Evolutionary conservation across 768 basidiomycete genomes (phyloP), one percentile per base, ranked within the genome.

Genomic region (Chiua virens): DNA sequence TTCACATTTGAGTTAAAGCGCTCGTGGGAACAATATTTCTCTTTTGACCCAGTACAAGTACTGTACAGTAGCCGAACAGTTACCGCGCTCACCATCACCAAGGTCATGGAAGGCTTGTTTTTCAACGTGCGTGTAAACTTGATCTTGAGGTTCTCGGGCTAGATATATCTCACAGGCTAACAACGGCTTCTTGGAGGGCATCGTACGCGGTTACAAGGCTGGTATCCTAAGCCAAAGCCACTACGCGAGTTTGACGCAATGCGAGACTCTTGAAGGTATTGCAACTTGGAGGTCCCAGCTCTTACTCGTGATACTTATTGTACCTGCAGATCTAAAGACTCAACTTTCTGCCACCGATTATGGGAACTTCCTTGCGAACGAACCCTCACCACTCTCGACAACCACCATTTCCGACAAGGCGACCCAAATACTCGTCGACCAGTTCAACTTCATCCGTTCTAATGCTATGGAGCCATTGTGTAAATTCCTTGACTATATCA

Each of bases 331-430:
- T 73, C 86, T 99, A 71, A 81, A 92, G 56, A 94, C 97, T 41
- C 97, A 99, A 66, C 79, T 99, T 28, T 89, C 92, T 15, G 84
- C 95, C 13, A 98, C 96, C 6, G 97, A 99, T 73, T 99, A 99
- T 68, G 94, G 95, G 64, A 96, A 92, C 73, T 99, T 99, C 72
- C 86, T 99, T 41, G 86, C 96, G 25, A 98, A 98, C 63, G 97
- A 99, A 68, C 87, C 96, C 3, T 79, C 92, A 22, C 95, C 94
- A 13, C 81, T 98, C 49, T 89, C 92, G 49, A 97, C 96, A 8
- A 86, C 92, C 9, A 94, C 92, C 43, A 98, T 98, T 65, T 82
- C 92, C n/a, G 95, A 96, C 73, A 94, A 88, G 73, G 96, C 97
- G 25, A 98, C 94, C 3, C 89, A 94, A 66, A 78, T 91, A 55